phyloP scores from a whole-genome alignment of 2,329 filamentous ascomycete genomes.

The Sordariomycetes sp. region DNA sequence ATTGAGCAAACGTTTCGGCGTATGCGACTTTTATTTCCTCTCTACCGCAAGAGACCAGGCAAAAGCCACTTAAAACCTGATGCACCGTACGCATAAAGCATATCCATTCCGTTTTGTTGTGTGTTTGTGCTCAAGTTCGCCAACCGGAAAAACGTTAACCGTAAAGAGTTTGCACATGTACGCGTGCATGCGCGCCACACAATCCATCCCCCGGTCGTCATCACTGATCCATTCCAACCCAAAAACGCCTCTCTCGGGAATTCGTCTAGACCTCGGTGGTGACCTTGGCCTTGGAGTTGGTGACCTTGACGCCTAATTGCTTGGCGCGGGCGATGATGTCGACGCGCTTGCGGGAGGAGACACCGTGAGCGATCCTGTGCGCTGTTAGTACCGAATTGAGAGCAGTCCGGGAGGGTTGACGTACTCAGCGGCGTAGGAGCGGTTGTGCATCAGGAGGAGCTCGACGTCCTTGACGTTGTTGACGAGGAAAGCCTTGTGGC shows the following conservation, averaged over 20 bases:
- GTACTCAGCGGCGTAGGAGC: slow-evolving; percentile 97
- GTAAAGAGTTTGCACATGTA: background rate
- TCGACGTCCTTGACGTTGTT: slow-evolving; percentile 94
- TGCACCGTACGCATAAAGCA: background rate
- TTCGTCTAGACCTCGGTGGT: slow-evolving; percentile 74
- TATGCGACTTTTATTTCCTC: slow-evolving; percentile 1
- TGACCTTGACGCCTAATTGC: slow-evolving; percentile 98
- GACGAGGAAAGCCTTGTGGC: slow-evolving; percentile 99
- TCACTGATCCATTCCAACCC: background rate
- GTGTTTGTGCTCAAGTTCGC: background rate
- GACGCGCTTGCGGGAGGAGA: slow-evolving; percentile 97
- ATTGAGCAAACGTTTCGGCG: background rate
- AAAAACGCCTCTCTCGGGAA: slow-evolving; percentile 5
- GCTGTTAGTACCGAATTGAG: slow-evolving; percentile 24
- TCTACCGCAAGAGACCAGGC: slow-evolving; percentile 1
- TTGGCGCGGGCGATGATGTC: slow-evolving; percentile 96
- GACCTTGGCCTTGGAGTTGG: slow-evolving; percentile 98
- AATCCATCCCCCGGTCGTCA: background rate
- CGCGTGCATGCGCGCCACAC: background rate
- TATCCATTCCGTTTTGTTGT: background rate
- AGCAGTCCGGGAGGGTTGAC: slow-evolving; percentile 24
- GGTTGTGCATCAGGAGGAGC: slow-evolving; percentile 99
- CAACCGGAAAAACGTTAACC: background rate
- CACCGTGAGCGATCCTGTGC: slow-evolving; percentile 86
- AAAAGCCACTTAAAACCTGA: slow-evolving; percentile 1